phyloP scores from a whole-genome alignment of 345 rosid species.

The Microcos paniculata region DNA sequence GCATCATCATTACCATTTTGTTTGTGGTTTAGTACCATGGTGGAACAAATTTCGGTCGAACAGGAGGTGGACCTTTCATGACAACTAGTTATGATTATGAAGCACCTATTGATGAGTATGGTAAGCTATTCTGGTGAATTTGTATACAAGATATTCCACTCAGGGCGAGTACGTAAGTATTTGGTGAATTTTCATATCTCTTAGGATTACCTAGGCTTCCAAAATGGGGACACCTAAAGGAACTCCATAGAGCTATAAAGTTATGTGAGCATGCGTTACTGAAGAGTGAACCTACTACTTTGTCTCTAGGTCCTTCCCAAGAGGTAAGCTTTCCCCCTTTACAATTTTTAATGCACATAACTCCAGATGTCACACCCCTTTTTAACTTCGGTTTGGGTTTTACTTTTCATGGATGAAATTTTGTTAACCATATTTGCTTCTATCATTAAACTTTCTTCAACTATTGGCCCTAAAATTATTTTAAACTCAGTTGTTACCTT shows the following conservation, averaged over 20 bases:
- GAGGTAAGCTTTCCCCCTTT: slow-evolving; percentile 50
- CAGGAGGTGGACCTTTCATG: slow-evolving; percentile 92
- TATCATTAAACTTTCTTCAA: too few relatives aligned
- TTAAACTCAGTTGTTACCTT: neutral
- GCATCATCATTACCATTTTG: neutral
- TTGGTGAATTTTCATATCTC: slow-evolving; percentile 18
- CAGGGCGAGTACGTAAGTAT: neutral
- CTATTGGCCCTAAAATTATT: neutral
- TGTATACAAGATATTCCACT: neutral
- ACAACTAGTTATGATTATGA: slow-evolving; percentile 98
- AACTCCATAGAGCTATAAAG: slow-evolving; percentile 81
- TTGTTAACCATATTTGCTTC: neutral
- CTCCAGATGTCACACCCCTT: neutral
- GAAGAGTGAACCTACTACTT: slow-evolving; percentile 44
- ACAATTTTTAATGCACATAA: neutral
- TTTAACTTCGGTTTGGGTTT: neutral
- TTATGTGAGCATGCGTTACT: slow-evolving; percentile 67
- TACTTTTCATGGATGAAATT: neutral
- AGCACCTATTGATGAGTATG: slow-evolving; percentile 98
- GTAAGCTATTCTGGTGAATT: slow-evolving; percentile 40
- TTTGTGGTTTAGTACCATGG: slow-evolving; percentile 73
- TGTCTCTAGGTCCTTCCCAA: slow-evolving; percentile 59
- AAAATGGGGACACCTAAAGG: slow-evolving; percentile 94
- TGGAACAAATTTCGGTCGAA: slow-evolving; percentile 96
- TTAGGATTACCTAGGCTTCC: slow-evolving; percentile 86